Base-by-base conservation (phyloP, 306 rosid species). In the Casuarina cunninghamiana region DNA sequence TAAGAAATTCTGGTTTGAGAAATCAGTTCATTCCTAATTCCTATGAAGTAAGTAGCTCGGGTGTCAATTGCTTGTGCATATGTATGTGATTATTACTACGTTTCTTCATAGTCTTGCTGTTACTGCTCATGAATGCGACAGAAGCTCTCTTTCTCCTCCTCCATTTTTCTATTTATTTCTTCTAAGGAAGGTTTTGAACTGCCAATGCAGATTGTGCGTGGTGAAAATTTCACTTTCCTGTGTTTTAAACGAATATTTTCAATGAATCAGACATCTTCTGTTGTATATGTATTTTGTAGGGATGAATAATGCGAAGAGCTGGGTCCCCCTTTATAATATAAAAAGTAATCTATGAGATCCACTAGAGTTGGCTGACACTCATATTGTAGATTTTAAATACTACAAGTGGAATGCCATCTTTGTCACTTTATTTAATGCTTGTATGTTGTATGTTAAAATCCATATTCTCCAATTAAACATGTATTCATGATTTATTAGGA, bases 31-130 rank as follows among this genome's bases (percentile, higher is more conserved):
- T 88, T 85, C 91, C 91, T 50, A 88, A 84, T 53, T 69, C 87
- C 51, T 74, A 87, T 1, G 96, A 92, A 90, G 97, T 90, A 75
- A 71, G 87, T 77, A 68, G 77, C 69, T 82, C 53, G 39, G 39
- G 55, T 16, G 15, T 53, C 50, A 42, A 57, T 76, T 58, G 53
- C 60, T 2, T 11, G 5, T 37, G 5, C 13, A 38, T 63, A 35
- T 42, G n/a, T 45, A 5, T 53, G 17, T 42, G 26, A 19, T 58
- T 62, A 61, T 43, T 71, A 65, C 7, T 19, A 1, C n/a, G 48
- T 62, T 3, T 3, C 54, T 32, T 61, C 3, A 38, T 45, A 5
- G 58, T 32, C n/a, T 16, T 66, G 71, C 71, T 3, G 71, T 32
- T 7, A 13, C 43, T 12, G 35, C 12, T 26, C 32, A 26, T 26